Evolutionary conservation across 1,139 yeast species (phyloP), one percentile per base, ranked within the genome.

Genomic region (Saccharomycopsis hybrid): DNA sequence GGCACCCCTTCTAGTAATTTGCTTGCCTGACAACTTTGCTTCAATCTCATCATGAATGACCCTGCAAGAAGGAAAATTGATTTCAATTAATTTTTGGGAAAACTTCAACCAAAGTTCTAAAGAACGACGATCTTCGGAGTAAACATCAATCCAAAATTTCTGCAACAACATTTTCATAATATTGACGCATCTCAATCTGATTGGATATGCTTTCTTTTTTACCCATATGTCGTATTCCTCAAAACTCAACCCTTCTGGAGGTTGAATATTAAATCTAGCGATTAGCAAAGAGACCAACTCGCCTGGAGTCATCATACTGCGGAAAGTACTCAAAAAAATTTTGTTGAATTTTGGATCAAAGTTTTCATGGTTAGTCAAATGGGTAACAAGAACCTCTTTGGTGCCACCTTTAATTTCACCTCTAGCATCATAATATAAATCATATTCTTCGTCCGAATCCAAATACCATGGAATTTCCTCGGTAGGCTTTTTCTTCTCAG

Each of bases 361-460:
- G 44, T 76, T 67, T 53, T 79, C 80, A 62, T 90, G 96, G 60
- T 85, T 86, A 0, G 96, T 87, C 54, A 92, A 72, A 63, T 86
- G 89, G 48, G 92, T 86, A 9, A 92, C 75, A 50, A 92, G 68
- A 0, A 96, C 96, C 49, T 77, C 81, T 52, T 80, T 77, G 0
- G 95, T 82, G 4, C 97, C 97, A 44, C 97, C 97, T 61, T 85
- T 84, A 47, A 90, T 75, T 47, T 74, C 73, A 2, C 92, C 94
- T 55, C 81, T 81, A 40, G 79, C 70, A 58, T 89, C 95, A 58
- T 80, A 80, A 29, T 87, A 71, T 53, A 90, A 69, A 55, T 82
- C 86, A 55, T 72, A 78, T 56, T 86, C 95, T 51, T 81, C 82
- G 57, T 87, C 95, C 31, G 88, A 81, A 55, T 80, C 87, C 59